These are phyloP conservation scores for Albugo candida DNA, from an alignment of 352 stramenopile species.

Conservation along the genomic window DNA sequence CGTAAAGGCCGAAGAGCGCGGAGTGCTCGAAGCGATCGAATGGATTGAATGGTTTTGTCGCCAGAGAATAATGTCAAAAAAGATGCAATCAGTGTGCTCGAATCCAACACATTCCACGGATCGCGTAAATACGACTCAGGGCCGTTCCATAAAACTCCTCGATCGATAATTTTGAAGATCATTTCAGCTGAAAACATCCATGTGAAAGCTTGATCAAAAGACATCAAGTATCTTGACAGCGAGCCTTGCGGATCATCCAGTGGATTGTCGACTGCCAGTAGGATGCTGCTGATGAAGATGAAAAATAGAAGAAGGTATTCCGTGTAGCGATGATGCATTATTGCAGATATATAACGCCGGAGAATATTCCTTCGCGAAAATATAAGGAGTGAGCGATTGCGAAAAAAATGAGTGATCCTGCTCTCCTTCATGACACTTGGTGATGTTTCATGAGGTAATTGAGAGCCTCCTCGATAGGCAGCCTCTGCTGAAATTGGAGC, in stretches of 20 bases:
- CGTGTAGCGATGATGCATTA: constrained; percentile 24
- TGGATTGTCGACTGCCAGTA: constrained; percentile 44
- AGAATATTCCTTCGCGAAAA: constrained; percentile 10
- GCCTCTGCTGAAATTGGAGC: neutral
- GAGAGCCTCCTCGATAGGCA: neutral
- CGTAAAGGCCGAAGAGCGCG: constrained; percentile 41
- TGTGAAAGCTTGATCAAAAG: constrained; percentile 31
- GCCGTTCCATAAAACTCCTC: constrained; percentile 35
- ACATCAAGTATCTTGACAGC: constrained; percentile 12
- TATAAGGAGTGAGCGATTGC: constrained; percentile 14
- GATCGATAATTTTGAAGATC: constrained; percentile 47
- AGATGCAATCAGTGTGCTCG: constrained; percentile 34
- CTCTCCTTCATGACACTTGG: neutral
- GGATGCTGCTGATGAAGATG: constrained; percentile 40
- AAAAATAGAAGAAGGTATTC: constrained; percentile 36
- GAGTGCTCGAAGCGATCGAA: constrained; percentile 45
- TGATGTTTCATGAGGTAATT: neutral
- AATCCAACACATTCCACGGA: constrained; percentile 64
- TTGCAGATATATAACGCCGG: constrained; percentile 5
- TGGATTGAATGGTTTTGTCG: constrained; percentile 19
- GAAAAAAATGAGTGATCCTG: neutral
- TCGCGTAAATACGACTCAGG: constrained; percentile 35
- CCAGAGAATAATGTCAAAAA: constrained; percentile 20
- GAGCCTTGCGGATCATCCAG: constrained; percentile 20
- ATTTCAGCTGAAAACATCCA: constrained; percentile 50